Conservation (phyloP, 1,284 basidiomycete species). For the Malassezia pachydermatis region DNA sequence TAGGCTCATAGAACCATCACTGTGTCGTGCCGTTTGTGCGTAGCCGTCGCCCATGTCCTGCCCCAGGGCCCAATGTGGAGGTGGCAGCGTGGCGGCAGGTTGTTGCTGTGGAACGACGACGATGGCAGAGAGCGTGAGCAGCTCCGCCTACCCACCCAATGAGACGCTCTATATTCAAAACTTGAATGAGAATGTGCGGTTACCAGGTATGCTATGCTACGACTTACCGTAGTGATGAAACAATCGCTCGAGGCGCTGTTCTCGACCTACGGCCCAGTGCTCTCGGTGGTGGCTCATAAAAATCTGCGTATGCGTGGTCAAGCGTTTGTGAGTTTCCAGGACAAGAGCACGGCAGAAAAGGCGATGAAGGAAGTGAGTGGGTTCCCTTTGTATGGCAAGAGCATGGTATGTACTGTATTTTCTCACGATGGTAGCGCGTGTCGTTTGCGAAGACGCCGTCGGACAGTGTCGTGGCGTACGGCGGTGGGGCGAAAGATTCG, state of each 20-base stretch:
- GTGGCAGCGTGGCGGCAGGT: not conserved
- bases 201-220: constrained; percentile 44
- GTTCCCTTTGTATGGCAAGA: constrained; percentile 91
- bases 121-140: constrained; percentile 4
- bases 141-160: constrained; percentile 21
- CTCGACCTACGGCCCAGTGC: constrained; percentile 79
- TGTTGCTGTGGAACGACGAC: not conserved
- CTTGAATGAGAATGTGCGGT: constrained; percentile 89
- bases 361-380: constrained; percentile 83
- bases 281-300: constrained; percentile 81
- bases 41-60: too few species aligned
- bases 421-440: constrained; percentile 63
- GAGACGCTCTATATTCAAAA: constrained; percentile 96
- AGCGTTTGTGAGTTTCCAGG: constrained; percentile 86
- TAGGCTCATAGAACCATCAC: too few species aligned
- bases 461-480: constrained; percentile 64
- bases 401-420: constrained; percentile 57
- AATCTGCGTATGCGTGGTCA: constrained; percentile 96
- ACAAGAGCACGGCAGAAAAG: constrained; percentile 67
- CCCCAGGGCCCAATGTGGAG: not conserved
- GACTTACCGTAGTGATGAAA: constrained; percentile 62
- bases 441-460: constrained; percentile 78
- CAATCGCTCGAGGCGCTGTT: constrained; percentile 77
- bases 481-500: constrained; percentile 13
- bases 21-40: too few species aligned